phyloP scores from a whole-genome alignment of 2,329 filamentous ascomycete genomes.

The Myriosclerotinia curreyana region DNA sequence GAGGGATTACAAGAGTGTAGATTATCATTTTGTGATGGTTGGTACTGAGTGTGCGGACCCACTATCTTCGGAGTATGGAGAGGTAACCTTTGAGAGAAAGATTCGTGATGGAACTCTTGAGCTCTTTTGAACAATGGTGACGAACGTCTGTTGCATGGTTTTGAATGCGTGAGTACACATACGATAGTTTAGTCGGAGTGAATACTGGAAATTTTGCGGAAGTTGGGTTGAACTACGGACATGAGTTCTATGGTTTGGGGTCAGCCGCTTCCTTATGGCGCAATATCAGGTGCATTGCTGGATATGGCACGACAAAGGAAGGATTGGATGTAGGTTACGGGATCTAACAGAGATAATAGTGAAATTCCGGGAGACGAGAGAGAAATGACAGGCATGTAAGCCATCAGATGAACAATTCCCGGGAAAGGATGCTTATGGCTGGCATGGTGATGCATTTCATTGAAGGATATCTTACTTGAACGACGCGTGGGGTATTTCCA shows the following conservation, averaged over 20 bases:
- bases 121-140: conserved; percentile 4
- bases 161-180: not conserved
- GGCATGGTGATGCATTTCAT: not conserved
- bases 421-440: not conserved
- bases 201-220: not conserved
- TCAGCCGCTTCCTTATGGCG: not conserved
- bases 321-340: not conserved
- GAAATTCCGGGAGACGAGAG: too few relatives aligned
- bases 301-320: not conserved
- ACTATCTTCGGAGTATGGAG: conserved; percentile 1
- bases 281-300: not conserved
- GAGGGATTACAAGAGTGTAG: not conserved
- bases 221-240: not conserved
- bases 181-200: not conserved
- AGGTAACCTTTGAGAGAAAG: conserved; percentile 1
- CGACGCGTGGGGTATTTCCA: not conserved
- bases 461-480: not conserved
- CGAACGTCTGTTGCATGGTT: not conserved
- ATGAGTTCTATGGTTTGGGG: not conserved
- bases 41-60: conserved; percentile 2
- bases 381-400: not conserved
- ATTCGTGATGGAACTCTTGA: conserved; percentile 15
- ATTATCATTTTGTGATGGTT: conserved; percentile 15
- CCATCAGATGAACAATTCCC: not conserved
- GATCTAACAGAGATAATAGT: not conserved